phyloP scores from a whole-genome alignment of 164 flowering plant genomes.

The Chimonanthus salicifolius region DNA sequence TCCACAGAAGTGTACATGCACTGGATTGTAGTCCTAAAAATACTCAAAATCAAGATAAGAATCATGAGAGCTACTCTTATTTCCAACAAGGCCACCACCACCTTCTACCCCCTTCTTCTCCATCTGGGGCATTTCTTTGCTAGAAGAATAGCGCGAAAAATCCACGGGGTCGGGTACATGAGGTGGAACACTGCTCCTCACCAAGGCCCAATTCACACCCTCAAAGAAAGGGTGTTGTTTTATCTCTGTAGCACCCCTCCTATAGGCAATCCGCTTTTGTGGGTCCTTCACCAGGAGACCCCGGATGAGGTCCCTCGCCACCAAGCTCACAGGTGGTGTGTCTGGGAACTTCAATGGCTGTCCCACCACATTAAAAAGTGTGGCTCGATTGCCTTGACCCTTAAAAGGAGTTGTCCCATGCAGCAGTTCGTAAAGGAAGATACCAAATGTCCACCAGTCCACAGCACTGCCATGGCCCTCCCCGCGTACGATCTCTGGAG shows the following conservation, averaged over 20 bases:
- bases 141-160: background rate
- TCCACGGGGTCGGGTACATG: slow-evolving; percentile 8
- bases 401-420: slow-evolving; percentile 16
- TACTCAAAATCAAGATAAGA: slow-evolving; percentile 15
- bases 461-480: slow-evolving; percentile 17
- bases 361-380: slow-evolving; percentile 8
- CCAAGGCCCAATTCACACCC: slow-evolving; percentile 19
- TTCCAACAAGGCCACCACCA: background rate
- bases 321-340: slow-evolving; percentile 1
- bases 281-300: slow-evolving; percentile 15
- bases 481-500: slow-evolving; percentile 16
- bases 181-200: slow-evolving; percentile 9
- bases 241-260: slow-evolving; percentile 17
- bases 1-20: background rate
- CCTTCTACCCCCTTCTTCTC: slow-evolving; percentile 6
- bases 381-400: slow-evolving; percentile 14
- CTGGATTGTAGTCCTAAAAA: background rate
- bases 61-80: background rate
- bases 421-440: slow-evolving; percentile 12
- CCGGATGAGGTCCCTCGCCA: slow-evolving; percentile 11
- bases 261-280: slow-evolving; percentile 10
- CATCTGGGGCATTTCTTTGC: slow-evolving; percentile 1
- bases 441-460: slow-evolving; percentile 18
- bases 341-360: slow-evolving; percentile 15
- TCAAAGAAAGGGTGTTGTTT: slow-evolving; percentile 20